A percentile compares a stretch with the other conserved stretches of the same genome.
phyloP scores from a whole-genome alignment of 805 yeast genomes.

The Scheffersomyces spartinae region DNA sequence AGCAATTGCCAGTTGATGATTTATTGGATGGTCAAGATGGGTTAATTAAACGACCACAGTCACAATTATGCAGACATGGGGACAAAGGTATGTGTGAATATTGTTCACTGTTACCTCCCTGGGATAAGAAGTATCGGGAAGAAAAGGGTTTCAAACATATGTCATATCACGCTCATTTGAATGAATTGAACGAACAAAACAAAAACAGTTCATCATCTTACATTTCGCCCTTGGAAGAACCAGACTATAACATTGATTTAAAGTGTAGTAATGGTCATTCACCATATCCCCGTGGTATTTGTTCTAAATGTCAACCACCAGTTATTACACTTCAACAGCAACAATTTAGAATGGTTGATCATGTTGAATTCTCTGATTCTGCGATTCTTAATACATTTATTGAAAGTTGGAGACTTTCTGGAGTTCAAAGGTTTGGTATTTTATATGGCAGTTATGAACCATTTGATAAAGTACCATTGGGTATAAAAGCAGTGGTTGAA shows the following conservation, averaged over 20 bases:
- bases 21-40: constrained; percentile 59
- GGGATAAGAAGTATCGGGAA: constrained; percentile 70
- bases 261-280: constrained; percentile 73
- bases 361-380: constrained; percentile 79
- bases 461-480: constrained; percentile 80
- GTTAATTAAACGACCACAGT: constrained; percentile 49
- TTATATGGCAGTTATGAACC: constrained; percentile 72
- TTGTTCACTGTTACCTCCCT: constrained; percentile 92
- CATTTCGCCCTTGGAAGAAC: constrained; percentile 69
- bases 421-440: constrained; percentile 77
- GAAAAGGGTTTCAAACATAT: constrained; percentile 75
- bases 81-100: constrained; percentile 97
- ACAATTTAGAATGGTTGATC: constrained; percentile 91
- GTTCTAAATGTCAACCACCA: constrained; percentile 94
- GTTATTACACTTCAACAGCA: constrained; percentile 90
- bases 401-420: constrained; percentile 85
- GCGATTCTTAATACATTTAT: constrained; percentile 70
- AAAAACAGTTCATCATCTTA: constrained; percentile 48
- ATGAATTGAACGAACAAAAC: constrained; percentile 63
- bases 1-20: constrained; percentile 59
- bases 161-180: constrained; percentile 76
- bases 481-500: constrained; percentile 88
- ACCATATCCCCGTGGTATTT: constrained; percentile 91
- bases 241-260: constrained; percentile 51
- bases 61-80: constrained; percentile 71